A percentile compares a stretch with the other conserved stretches of the same genome.
phyloP scores from a whole-genome alignment of 23 red algal genomes.

The Gracilaria gracilis region DNA sequence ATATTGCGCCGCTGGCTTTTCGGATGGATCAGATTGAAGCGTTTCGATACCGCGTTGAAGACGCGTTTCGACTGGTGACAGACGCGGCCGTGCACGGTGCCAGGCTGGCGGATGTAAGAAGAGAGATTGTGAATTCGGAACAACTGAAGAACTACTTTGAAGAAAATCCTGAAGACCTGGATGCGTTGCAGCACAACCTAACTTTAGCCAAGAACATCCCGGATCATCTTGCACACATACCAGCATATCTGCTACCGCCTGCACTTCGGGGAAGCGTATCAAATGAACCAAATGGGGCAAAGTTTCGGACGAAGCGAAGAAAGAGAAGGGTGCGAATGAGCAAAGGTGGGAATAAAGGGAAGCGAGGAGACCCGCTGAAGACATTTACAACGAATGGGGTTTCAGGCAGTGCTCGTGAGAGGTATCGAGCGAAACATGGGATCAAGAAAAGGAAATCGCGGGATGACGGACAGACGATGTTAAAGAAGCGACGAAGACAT shows the following conservation, averaged over 20 bases:
- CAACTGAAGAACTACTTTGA: conserved; percentile 87
- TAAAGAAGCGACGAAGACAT: conserved; percentile 52
- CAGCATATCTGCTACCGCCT: conserved; percentile 81
- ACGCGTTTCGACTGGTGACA: conserved; percentile 83
- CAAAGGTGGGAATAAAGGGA: not conserved
- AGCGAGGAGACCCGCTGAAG: conserved; percentile 74
- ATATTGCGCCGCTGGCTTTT: conserved; percentile 70
- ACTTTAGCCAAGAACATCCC: conserved; percentile 67
- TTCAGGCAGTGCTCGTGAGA: conserved; percentile 58
- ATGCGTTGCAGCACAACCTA: conserved; percentile 85
- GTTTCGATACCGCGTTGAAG: conserved; percentile 98
- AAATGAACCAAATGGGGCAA: conserved; percentile 23
- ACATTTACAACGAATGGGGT: conserved; percentile 54
- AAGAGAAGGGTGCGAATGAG: not conserved
- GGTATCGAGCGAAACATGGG: conserved; percentile 53
- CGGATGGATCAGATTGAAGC: conserved; percentile 85
- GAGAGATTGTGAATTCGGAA: conserved; percentile 93
- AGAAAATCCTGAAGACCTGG: conserved; percentile 80
- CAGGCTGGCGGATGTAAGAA: conserved; percentile 76
- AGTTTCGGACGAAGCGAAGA: conserved; percentile 36
- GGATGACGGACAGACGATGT: conserved; percentile 54
- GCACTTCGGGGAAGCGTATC: conserved; percentile 65
- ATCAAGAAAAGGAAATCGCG: conserved; percentile 35
- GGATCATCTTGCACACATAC: conserved; percentile 85
- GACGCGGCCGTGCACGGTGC: conserved; percentile 77